Evolutionary conservation across 352 stramenopile genomes (phyloP).

Genomic region (Pythium volutum): DNA sequence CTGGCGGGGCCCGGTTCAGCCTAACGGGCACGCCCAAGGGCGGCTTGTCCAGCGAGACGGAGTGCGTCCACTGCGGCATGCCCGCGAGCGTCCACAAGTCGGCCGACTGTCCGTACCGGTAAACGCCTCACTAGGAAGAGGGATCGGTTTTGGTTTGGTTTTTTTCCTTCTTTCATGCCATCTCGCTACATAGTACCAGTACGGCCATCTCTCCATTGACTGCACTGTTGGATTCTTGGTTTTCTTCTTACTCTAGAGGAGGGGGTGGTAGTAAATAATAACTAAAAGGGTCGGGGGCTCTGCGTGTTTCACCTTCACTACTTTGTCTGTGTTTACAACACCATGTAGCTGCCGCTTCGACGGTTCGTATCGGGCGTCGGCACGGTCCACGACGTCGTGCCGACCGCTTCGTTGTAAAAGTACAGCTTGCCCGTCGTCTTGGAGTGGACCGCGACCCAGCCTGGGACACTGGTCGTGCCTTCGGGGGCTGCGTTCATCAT

Average conservation of each 20-base stretch:
- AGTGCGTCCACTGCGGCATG: slow-evolving; percentile 50
- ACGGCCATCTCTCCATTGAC: not conserved
- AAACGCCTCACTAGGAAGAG: slow-evolving; percentile 9
- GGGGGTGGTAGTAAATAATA: slow-evolving; percentile 24
- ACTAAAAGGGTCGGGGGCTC: slow-evolving; percentile 2
- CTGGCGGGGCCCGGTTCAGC: slow-evolving; percentile 27
- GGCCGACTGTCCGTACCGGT: slow-evolving; percentile 51
- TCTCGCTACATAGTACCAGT: slow-evolving; percentile 1
- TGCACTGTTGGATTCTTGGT: not conserved
- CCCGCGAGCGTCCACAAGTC: slow-evolving; percentile 40
- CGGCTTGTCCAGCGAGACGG: slow-evolving; percentile 21
- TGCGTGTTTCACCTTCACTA: too few species aligned
- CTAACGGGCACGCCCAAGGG: slow-evolving; percentile 6
- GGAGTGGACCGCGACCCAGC: slow-evolving; percentile 69
- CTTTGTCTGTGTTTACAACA: slow-evolving; percentile 41
- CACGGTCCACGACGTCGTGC: slow-evolving; percentile 75
- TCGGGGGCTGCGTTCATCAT: slow-evolving; percentile 33
- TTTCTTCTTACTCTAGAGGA: slow-evolving; percentile 4
- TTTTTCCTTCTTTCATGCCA: not conserved
- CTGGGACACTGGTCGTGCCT: slow-evolving; percentile 25
- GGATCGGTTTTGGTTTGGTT: not conserved
- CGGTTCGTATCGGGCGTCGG: slow-evolving; percentile 50
- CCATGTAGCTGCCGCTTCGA: slow-evolving; percentile 62
- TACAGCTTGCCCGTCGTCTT: slow-evolving; percentile 78
- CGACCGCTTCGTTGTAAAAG: slow-evolving; percentile 79